phyloP scores from a whole-genome alignment of 148 eudicot genomes.

The Chenopodium berlandieri region DNA sequence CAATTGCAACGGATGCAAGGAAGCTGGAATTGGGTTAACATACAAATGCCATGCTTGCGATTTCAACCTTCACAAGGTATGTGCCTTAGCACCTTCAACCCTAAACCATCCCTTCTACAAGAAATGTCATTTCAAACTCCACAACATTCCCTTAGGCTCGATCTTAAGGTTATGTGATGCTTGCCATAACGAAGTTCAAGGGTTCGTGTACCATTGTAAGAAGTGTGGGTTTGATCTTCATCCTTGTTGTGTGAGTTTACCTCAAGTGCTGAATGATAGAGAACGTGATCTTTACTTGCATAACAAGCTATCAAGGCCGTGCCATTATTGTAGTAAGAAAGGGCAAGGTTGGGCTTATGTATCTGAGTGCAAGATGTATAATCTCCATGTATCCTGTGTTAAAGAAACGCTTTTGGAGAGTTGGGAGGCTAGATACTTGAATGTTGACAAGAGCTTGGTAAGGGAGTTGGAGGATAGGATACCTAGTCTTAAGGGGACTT shows the following conservation, averaged over 20 bases:
- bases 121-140: constrained; percentile 38
- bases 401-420: constrained; percentile 34
- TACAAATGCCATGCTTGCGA: constrained; percentile 31
- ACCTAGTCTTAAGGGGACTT: constrained; percentile 29
- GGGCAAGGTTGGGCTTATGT: constrained; percentile 40
- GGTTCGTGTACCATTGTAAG: constrained; percentile 43
- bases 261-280: constrained; percentile 34
- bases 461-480: constrained; percentile 32
- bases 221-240: constrained; percentile 38
- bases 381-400: constrained; percentile 36
- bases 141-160: constrained; percentile 26
- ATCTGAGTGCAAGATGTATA: constrained; percentile 33
- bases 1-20: constrained; percentile 42
- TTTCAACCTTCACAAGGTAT: constrained; percentile 34
- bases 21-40: constrained; percentile 35
- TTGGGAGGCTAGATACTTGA: constrained; percentile 34
- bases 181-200: constrained; percentile 29
- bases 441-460: constrained; percentile 20
- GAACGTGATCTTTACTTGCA: constrained; percentile 27
- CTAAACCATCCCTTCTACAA: constrained; percentile 39
- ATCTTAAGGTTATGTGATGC: constrained; percentile 31
- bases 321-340: constrained; percentile 36
- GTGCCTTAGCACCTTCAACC: constrained; percentile 24
- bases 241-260: constrained; percentile 38
- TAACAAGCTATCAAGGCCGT: constrained; percentile 34